These are phyloP conservation scores for Hypholoma sublateritium DNA, from an alignment of 768 basidiomycete species.

Conservation along the genomic window DNA sequence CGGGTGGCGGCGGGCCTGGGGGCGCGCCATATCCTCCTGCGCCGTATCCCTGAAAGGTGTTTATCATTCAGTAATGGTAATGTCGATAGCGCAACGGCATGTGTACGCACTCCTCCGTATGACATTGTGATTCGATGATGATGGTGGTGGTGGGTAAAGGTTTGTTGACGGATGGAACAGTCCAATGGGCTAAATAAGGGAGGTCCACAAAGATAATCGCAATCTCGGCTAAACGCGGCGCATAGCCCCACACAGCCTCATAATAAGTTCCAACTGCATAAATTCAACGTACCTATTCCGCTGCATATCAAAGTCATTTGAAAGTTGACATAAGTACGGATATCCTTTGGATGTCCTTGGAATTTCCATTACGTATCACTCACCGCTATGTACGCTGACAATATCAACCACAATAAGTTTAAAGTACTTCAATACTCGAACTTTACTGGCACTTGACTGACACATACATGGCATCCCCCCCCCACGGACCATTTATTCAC, in stretches of 20 bases:
- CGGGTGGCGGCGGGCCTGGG: constrained; percentile 8
- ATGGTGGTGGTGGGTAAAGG: background rate
- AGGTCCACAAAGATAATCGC: background rate
- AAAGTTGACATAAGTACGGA: too few relatives aligned
- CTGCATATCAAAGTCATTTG: too few relatives aligned
- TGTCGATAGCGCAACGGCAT: background rate
- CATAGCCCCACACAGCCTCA: background rate
- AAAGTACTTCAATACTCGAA: too few relatives aligned
- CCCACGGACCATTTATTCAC: too few relatives aligned
- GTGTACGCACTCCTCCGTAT: constrained; percentile 30
- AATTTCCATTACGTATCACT: too few relatives aligned
- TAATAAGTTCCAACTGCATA: background rate
- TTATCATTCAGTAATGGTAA: background rate
- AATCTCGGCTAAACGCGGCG: background rate
- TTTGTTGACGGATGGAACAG: background rate
- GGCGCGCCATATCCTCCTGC: constrained; percentile 11
- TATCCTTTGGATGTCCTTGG: too few relatives aligned
- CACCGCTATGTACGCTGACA: too few relatives aligned
- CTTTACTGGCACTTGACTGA: too few relatives aligned
- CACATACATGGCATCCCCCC: too few relatives aligned
- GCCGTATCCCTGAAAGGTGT: constrained; percentile 3
- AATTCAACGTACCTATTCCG: background rate
- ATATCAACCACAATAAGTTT: too few relatives aligned
- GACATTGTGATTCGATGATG: constrained; percentile 27
- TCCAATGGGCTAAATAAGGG: background rate